Base-by-base conservation (phyloP, 768 basidiomycete species). In the Scleroderma citrinum region DNA sequence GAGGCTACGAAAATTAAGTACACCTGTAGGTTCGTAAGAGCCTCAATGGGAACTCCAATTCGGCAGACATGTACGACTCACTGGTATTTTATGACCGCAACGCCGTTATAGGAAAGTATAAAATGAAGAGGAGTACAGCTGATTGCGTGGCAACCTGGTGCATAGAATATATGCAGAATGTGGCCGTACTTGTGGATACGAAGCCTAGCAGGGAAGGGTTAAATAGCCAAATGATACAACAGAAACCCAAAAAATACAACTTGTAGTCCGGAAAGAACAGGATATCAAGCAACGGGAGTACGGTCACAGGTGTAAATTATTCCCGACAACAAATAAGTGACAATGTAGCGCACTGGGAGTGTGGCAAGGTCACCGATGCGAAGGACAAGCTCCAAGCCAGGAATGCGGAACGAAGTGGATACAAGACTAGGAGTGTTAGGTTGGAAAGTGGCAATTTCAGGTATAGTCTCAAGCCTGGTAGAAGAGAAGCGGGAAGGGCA, bases 381-480 rank as follows among this genome's bases (percentile, higher is more conserved):
- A 48, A 68, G 48, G 44, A 40, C 57, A 4, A 68, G 48, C 46
- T 54, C 46, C 41, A 68, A 40, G 32, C 65, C 64, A 4, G 66
- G 66, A 31, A 66, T 46, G 38, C 29, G 56, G 23, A 65, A 31
- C 42, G 53, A 59, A 37, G 50, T 42, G 26, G 53, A 55, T 20
- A 43, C 41, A 10, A 42, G 50, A 16, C 40, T 7, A n/a, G 54
- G 44, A 35, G 23, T 40, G 38, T 53, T 59, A 16, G 62, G 62
- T 16, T 64, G 62, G 46, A 68, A 66, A 13, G 62, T 47, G 30
- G 66, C 47, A 30, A 61, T 61, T 51, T 71, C 69, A 10, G 66
- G 67, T 51, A 71, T 72, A 13, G 71, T 71, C 54, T 71, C 69
- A n/a, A 71, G 65, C 39, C 62, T 63, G 12, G 19, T 44, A 8